Evolutionary conservation across 2,329 filamentous ascomycete species (phyloP).

Genomic region (Diplodia corticola): DNA sequence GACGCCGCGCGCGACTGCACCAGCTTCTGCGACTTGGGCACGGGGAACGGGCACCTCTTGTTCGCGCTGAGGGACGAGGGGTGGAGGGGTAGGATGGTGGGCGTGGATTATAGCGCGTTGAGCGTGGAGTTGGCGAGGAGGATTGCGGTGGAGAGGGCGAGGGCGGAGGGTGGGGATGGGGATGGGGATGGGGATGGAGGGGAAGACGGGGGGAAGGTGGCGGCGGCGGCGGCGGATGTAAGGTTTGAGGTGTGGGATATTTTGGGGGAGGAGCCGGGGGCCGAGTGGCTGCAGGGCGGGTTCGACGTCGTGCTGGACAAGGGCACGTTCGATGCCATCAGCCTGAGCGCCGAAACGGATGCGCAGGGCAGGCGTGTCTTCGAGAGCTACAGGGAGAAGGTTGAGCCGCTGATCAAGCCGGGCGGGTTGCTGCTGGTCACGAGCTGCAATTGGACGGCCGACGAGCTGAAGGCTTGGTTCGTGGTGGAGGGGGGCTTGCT

Average conservation of each 20-base stretch:
- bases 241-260: slow-evolving; percentile 57
- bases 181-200: no score
- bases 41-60: slow-evolving; percentile 91
- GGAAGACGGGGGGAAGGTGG: no score
- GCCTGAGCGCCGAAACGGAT: slow-evolving; percentile 62
- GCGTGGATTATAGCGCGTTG: slow-evolving; percentile 80
- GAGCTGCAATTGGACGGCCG: slow-evolving; percentile 97
- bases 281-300: slow-evolving; percentile 60
- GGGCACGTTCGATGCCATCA: slow-evolving; percentile 95
- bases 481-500: slow-evolving; percentile 54
- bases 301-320: slow-evolving; percentile 97
- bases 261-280: slow-evolving; percentile 44
- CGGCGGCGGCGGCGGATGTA: slow-evolving; percentile 38
- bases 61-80: slow-evolving; percentile 70
- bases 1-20: slow-evolving; percentile 33
- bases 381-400: slow-evolving; percentile 72
- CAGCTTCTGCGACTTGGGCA: slow-evolving; percentile 82
- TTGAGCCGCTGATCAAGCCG: slow-evolving; percentile 66
- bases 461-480: slow-evolving; percentile 82
- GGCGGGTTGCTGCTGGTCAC: slow-evolving; percentile 81
- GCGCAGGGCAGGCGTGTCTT: slow-evolving; percentile 61
- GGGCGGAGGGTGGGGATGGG: slow-evolving; percentile 20
- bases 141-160: slow-evolving; percentile 47
- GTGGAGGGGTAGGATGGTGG: slow-evolving; percentile 72
- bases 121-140: slow-evolving; percentile 73